These are phyloP conservation scores for Esteya vermicola DNA, from an alignment of 2,329 filamentous ascomycete genomes.

Conservation along the genomic window DNA sequence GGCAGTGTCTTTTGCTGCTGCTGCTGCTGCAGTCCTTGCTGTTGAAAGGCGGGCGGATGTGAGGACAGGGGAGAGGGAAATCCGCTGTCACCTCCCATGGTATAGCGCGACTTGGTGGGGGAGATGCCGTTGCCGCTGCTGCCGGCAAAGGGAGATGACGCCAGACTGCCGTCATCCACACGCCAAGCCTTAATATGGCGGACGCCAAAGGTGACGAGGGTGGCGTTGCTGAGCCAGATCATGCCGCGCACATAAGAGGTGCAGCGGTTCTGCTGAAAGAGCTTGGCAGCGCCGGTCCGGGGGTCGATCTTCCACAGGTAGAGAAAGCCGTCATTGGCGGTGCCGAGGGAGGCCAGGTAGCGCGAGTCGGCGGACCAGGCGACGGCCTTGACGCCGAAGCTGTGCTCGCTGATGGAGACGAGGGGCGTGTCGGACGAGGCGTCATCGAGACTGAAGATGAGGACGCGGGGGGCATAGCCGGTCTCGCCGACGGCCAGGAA, in stretches of 20 bases:
- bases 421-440: constrained; percentile 67
- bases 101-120: constrained; percentile 47
- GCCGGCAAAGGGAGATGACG: no score
- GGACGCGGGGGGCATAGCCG: constrained; percentile 79
- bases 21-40: constrained; percentile 2
- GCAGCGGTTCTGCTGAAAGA: constrained; percentile 82
- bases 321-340: constrained; percentile 83
- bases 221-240: constrained; percentile 74
- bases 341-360: constrained; percentile 77
- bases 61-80: constrained; percentile 19
- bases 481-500: constrained; percentile 91
- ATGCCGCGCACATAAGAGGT: constrained; percentile 77
- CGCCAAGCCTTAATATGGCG: constrained; percentile 92
- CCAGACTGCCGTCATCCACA: constrained; percentile 55
- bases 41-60: no score
- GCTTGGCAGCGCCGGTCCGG: constrained; percentile 63
- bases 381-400: constrained; percentile 74
- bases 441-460: constrained; percentile 79
- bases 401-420: constrained; percentile 77
- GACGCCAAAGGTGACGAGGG: constrained; percentile 72
- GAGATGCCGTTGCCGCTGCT: constrained; percentile 16
- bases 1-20: constrained; percentile 51
- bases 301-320: constrained; percentile 81
- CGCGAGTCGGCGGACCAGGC: constrained; percentile 80
- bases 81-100: constrained; percentile 25